Evolutionary conservation across 345 rosid genomes (phyloP), one percentile per base, ranked within the genome.

Genomic region (Hevea brasiliensis): DNA sequence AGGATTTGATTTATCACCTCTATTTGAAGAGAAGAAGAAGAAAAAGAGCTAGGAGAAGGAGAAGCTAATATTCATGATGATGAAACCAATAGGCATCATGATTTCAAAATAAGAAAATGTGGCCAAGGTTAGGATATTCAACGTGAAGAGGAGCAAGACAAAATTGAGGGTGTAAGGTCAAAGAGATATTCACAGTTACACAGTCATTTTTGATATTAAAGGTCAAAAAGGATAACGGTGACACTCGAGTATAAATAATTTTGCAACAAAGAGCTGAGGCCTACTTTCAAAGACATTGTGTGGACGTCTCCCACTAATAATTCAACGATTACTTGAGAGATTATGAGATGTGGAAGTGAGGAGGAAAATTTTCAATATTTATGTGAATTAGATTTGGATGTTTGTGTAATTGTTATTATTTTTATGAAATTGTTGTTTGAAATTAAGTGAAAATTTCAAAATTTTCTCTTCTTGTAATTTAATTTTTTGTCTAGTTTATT

Each of bases 151-250:
- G 89, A 89, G 92, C 59, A 92, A 89, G 23, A 82, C 90, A 6
- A 78, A 85, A 41, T 97, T 90, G 65, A 87, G 87, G 79, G 76
- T 92, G 45, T 93, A 88, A 76, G 95, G 97, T 45, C 83, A 79
- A 64, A 0, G 97, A 92, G 67, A 84, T 94, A 23, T 90, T 86
- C 54, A 87, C 97, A 0, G 86, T 94, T 71, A 85, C 97, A 12
- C 95, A 94, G 48, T 84, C 90, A 47, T 86, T 90, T 9, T 32
- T 89, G 57, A 87, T 92, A 44, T 97, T 94, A 81, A 93, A 92
- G 79, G 97, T 92, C 83, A 94, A 87, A 86, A 90, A 94, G 79
- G 95, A 92, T 71, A 83, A 85, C 4, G 97, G 98, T 3, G 98
- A 94, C 18, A 92, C 98, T 0, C 73, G 98, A 94, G 81, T 94